Conservation (phyloP, 208 protist genomes). For the Acanthamoeba sp. region DNA sequence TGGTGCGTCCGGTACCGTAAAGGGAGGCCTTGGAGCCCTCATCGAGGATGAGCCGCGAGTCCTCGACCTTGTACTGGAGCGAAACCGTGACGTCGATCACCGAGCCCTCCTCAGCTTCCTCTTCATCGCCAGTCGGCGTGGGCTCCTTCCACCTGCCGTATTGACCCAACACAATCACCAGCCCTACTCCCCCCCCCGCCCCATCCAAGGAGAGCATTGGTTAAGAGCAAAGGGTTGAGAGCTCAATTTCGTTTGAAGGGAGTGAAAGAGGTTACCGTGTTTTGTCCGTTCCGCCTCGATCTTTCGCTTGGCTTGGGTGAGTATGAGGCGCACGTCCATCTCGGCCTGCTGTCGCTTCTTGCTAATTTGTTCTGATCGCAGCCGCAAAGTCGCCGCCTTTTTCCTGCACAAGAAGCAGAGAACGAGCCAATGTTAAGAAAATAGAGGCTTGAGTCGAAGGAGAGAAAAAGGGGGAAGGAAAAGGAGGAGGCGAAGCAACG, state of each 20-base stretch:
- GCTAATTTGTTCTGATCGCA: background rate
- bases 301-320: constrained; percentile 19
- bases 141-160: constrained; percentile 36
- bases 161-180: constrained; percentile 55
- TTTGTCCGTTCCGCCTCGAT: constrained; percentile 6
- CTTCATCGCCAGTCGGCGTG: background rate
- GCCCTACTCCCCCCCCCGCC: background rate
- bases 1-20: background rate
- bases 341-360: constrained; percentile 65
- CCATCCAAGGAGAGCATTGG: too few species aligned
- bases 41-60: constrained; percentile 61
- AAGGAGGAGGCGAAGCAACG: too few species aligned
- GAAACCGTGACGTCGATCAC: constrained; percentile 68
- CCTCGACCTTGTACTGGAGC: constrained; percentile 56
- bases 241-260: background rate
- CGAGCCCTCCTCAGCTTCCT: constrained; percentile 57
- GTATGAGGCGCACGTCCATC: constrained; percentile 58
- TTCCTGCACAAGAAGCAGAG: background rate
- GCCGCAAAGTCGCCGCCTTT: background rate
- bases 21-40: constrained; percentile 55
- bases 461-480: background rate
- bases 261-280: background rate
- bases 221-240: background rate
- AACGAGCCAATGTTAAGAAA: background rate
- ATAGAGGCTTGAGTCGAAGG: background rate